These are phyloP conservation scores for Aspergillus brunneoviolaceus DNA, from an alignment of 2,329 filamentous ascomycete genomes.

Conservation along the genomic window DNA sequence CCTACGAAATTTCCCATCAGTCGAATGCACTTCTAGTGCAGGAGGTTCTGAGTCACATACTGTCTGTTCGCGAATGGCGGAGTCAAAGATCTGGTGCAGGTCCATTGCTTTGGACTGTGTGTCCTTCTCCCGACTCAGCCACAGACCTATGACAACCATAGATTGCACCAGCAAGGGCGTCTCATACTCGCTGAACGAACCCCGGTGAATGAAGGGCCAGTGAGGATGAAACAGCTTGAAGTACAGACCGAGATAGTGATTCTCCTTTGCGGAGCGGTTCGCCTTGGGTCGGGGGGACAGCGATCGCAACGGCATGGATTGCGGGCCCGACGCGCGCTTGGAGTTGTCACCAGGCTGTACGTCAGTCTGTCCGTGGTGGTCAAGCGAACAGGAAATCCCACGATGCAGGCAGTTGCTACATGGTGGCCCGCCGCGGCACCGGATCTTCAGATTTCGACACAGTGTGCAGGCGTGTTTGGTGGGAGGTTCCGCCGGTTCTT, in stretches of 20 bases:
- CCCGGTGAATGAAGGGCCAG: constrained; percentile 32
- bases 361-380: neutral
- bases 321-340: too few relatives aligned
- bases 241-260: constrained; percentile 24
- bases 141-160: constrained; percentile 29
- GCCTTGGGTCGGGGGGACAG: neutral
- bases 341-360: too few relatives aligned
- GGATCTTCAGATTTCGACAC: constrained; percentile 19
- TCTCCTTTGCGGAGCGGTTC: constrained; percentile 3
- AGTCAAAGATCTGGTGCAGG: constrained; percentile 24
- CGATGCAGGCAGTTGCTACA: constrained; percentile 21
- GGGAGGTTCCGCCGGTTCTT: constrained; percentile 10
- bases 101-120: constrained; percentile 24
- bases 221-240: constrained; percentile 28
- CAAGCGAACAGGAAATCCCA: constrained; percentile 15
- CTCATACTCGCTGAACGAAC: constrained; percentile 24
- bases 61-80: constrained; percentile 27
- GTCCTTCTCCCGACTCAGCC: constrained; percentile 20
- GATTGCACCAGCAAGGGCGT: constrained; percentile 30
- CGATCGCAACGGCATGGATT: neutral
- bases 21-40: neutral
- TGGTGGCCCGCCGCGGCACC: constrained; percentile 22
- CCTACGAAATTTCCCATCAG: constrained; percentile 8
- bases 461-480: constrained; percentile 19
- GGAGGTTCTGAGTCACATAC: constrained; percentile 11